These are phyloP conservation scores for Asterophora lycoperdoides DNA, from an alignment of 768 basidiomycete species.

Conservation along the genomic window DNA sequence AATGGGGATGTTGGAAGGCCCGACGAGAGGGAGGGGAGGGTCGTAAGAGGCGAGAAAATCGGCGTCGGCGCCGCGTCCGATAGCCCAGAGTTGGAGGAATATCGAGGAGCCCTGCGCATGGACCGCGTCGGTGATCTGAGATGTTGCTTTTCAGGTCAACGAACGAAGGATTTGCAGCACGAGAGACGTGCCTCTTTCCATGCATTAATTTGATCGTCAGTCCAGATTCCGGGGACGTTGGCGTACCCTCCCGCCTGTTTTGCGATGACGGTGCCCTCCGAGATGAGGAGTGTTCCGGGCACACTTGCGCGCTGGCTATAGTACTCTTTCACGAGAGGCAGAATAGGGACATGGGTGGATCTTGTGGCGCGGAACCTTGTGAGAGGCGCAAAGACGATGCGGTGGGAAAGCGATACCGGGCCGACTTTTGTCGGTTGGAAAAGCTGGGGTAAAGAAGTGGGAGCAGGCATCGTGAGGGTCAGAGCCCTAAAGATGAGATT, in stretches of 20 bases:
- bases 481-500: too few relatives aligned
- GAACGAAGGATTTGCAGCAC: neutral
- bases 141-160: neutral
- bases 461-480: neutral
- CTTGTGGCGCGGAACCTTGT: constrained; percentile 14
- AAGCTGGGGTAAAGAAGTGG: constrained; percentile 18
- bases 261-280: constrained; percentile 43
- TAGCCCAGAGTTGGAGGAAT: constrained; percentile 49
- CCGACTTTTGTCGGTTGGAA: constrained; percentile 41
- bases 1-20: constrained; percentile 27
- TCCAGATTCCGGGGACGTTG: constrained; percentile 56
- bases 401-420: constrained; percentile 32
- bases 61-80: constrained; percentile 39
- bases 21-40: constrained; percentile 26
- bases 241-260: neutral
- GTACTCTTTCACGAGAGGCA: constrained; percentile 29
- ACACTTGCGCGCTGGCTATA: constrained; percentile 33
- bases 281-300: constrained; percentile 40
- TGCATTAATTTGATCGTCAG: constrained; percentile 47
- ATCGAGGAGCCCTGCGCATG: neutral
- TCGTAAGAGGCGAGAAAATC: constrained; percentile 33
- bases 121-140: constrained; percentile 35
- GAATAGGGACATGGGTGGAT: constrained; percentile 22
- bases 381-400: constrained; percentile 39
- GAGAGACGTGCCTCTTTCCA: constrained; percentile 47